phyloP scores from a whole-genome alignment of 2,329 filamentous ascomycete species.

The Phyllosticta citrichinensis region DNA sequence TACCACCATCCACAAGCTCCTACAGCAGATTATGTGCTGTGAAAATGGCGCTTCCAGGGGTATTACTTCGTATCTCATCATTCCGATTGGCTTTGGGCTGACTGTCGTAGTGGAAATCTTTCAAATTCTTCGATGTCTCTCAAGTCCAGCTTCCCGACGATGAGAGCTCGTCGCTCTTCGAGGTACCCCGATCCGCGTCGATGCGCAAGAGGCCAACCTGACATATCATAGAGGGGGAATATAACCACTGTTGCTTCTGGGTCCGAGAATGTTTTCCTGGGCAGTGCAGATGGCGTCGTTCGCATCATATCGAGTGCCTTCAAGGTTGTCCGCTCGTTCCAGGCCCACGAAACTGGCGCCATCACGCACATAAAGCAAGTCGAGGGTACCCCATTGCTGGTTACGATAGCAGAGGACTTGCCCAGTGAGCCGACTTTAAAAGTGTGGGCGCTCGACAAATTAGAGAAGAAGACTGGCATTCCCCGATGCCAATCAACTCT shows the following conservation, averaged over 20 bases:
- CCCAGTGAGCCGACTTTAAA: constrained; percentile 81
- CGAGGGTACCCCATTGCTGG: constrained; percentile 72
- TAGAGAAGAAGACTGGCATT: constrained; percentile 84
- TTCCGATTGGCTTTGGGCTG: not conserved
- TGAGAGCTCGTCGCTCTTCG: constrained; percentile 68
- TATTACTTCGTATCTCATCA: constrained; percentile 11
- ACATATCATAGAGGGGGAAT: constrained; percentile 43
- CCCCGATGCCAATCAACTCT: constrained; percentile 83
- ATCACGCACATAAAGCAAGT: constrained; percentile 91
- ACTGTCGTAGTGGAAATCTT: constrained; percentile 77
- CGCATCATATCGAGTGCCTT: constrained; percentile 80
- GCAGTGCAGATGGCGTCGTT: constrained; percentile 73
- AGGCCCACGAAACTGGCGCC: constrained; percentile 67
- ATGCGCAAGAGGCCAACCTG: constrained; percentile 12
- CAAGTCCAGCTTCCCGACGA: constrained; percentile 71
- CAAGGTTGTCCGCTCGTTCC: constrained; percentile 79
- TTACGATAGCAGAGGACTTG: constrained; percentile 81
- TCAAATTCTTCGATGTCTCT: constrained; percentile 97
- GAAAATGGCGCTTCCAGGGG: constrained; percentile 34
- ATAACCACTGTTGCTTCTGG: constrained; percentile 78
- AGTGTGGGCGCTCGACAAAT: constrained; percentile 94
- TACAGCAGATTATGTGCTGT: constrained; percentile 10
- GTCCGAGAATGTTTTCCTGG: constrained; percentile 81
- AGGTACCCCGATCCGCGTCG: constrained; percentile 45
- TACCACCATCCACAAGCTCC: not conserved